These are phyloP conservation scores for Pestalotiopsis sp. DNA, from an alignment of 2,329 filamentous ascomycete genomes.

Conservation along the genomic window DNA sequence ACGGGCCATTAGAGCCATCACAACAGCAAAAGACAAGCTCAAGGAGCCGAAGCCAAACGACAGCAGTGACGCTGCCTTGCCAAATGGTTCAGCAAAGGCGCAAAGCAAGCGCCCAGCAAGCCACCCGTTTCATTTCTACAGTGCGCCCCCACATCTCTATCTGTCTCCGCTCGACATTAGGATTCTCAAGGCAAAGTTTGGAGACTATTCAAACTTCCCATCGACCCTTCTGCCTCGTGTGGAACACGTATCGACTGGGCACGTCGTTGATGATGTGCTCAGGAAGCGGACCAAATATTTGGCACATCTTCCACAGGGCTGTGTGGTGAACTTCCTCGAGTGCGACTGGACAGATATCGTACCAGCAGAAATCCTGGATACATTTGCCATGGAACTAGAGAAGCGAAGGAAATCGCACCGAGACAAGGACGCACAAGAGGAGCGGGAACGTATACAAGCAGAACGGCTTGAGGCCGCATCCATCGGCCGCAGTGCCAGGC, in stretches of 20 bases:
- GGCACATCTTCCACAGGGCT: constrained; percentile 84
- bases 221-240: constrained; percentile 84
- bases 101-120: constrained; percentile 34
- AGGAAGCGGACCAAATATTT: constrained; percentile 86
- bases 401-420: constrained; percentile 74
- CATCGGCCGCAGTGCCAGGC: constrained; percentile 55
- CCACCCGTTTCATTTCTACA: constrained; percentile 81
- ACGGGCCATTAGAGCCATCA: constrained; percentile 77
- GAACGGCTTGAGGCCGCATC: constrained; percentile 78
- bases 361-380: constrained; percentile 70
- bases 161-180: constrained; percentile 89
- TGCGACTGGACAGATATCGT: constrained; percentile 96
- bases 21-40: constrained; percentile 75
- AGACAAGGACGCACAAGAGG: constrained; percentile 84
- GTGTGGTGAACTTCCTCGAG: constrained; percentile 86
- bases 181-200: constrained; percentile 88
- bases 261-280: constrained; percentile 83
- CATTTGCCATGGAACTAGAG: constrained; percentile 77
- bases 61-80: not conserved
- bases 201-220: constrained; percentile 79
- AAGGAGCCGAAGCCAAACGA: constrained; percentile 41
- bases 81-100: constrained; percentile 4
- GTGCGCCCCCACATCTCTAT: constrained; percentile 84
- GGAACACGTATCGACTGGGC: constrained; percentile 85
- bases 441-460: constrained; percentile 80